Percentiles rank a stretch among this genome's conserved stretches.
These are phyloP conservation scores for Phylloboletellus chloephorus DNA, from an alignment of 1,284 basidiomycete genomes.

Conservation along the genomic window DNA sequence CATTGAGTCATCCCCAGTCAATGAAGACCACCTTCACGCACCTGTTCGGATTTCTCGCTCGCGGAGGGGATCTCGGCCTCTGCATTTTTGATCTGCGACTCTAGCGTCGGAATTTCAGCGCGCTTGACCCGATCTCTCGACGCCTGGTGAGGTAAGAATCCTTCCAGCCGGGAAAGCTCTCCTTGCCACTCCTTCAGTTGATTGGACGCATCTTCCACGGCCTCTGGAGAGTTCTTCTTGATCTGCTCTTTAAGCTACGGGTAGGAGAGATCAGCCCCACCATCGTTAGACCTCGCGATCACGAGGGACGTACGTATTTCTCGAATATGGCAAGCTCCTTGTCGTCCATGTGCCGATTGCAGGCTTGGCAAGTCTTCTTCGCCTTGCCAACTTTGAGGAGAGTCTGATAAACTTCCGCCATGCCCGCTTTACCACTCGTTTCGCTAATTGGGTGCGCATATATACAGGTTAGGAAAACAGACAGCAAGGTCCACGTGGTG, in stretches of 20 bases:
- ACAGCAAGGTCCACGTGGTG: neutral
- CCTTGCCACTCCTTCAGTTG: constrained; percentile 60
- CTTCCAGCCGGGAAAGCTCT: constrained; percentile 55
- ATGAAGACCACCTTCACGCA: constrained; percentile 22
- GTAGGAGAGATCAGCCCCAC: constrained; percentile 1
- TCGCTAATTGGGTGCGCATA: constrained; percentile 14
- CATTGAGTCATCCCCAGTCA: neutral
- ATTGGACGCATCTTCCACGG: constrained; percentile 32
- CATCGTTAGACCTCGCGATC: neutral
- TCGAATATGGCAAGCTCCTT: constrained; percentile 63
- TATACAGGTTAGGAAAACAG: neutral
- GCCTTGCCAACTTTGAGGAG: constrained; percentile 59
- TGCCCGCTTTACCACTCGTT: constrained; percentile 33
- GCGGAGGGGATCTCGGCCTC: constrained; percentile 50
- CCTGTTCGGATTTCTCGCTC: constrained; percentile 54
- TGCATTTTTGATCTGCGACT: constrained; percentile 57
- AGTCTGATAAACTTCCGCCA: constrained; percentile 55
- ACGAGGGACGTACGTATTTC: constrained; percentile 47
- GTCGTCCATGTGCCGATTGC: constrained; percentile 64
- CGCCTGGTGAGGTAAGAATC: constrained; percentile 50
- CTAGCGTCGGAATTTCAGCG: constrained; percentile 62
- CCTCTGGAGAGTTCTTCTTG: constrained; percentile 42
- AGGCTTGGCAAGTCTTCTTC: constrained; percentile 71
- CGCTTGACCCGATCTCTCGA: constrained; percentile 49
- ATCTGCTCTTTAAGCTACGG: constrained; percentile 52